phyloP scores from a whole-genome alignment of 2,329 filamentous ascomycete species.

The Aureobasidium sp. region DNA sequence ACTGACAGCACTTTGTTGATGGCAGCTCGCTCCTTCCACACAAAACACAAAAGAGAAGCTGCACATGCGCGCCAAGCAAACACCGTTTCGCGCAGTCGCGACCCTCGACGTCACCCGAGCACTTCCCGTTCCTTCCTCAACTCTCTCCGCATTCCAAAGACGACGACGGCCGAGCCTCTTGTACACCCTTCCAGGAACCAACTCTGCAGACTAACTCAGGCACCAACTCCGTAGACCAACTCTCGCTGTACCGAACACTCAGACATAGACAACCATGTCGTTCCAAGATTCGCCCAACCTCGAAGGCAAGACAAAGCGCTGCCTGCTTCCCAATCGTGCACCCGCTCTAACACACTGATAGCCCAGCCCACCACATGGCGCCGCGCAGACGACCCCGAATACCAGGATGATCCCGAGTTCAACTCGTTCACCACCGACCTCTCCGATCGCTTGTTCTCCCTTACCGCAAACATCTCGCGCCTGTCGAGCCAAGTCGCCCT shows the following conservation, averaged over 20 bases:
- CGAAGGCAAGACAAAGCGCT: slow-evolving; percentile 15
- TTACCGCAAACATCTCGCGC: slow-evolving; percentile 80
- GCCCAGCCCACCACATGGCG: slow-evolving; percentile 60
- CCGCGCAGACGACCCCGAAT: slow-evolving; percentile 61
- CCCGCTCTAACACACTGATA: slow-evolving; percentile 5
- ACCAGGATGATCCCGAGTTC: slow-evolving; percentile 90
- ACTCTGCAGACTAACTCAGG: neutral
- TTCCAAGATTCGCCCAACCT: slow-evolving; percentile 19
- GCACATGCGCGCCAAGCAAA: slow-evolving; percentile 10
- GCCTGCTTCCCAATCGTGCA: neutral
- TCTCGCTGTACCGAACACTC: neutral
- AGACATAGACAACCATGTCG: slow-evolving; percentile 17
- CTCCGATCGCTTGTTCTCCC: slow-evolving; percentile 78
- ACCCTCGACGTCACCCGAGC: neutral
- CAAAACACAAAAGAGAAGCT: slow-evolving; percentile 8
- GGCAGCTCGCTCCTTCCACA: neutral
- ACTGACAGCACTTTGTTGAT: neutral
- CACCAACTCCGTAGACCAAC: neutral
- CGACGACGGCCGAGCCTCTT: neutral
- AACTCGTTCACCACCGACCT: slow-evolving; percentile 70
- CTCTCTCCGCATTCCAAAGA: slow-evolving; percentile 9
- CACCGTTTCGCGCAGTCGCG: neutral
- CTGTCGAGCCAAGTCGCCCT: slow-evolving; percentile 76
- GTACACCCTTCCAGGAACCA: too few relatives aligned
- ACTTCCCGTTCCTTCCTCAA: neutral